phyloP scores from a whole-genome alignment of 345 rosid species.

The Rhodomyrtus tomentosa region DNA sequence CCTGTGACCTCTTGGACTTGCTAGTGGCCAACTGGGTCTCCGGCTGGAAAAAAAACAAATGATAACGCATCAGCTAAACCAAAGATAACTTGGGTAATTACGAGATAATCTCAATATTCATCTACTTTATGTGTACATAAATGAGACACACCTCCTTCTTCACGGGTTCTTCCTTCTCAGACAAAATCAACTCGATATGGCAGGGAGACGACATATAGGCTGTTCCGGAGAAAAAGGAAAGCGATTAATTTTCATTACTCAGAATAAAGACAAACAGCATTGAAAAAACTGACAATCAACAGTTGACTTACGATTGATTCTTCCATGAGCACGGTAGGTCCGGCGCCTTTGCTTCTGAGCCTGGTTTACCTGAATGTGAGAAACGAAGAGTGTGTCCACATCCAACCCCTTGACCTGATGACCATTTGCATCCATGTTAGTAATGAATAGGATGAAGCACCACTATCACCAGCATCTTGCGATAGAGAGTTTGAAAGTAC shows the following conservation, averaged over 20 bases:
- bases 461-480: background rate
- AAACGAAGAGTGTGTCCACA: constrained; percentile 66
- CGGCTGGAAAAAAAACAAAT: constrained; percentile 42
- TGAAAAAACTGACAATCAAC: background rate
- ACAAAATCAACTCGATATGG: constrained; percentile 80
- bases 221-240: constrained; percentile 3
- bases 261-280: background rate
- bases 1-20: constrained; percentile 57
- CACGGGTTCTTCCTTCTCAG: constrained; percentile 93
- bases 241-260: background rate
- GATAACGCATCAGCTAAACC: background rate
- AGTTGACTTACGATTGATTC: constrained; percentile 71
- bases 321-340: constrained; percentile 97
- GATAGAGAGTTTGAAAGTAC: constrained; percentile 9
- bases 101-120: background rate
- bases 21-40: constrained; percentile 75
- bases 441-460: background rate
- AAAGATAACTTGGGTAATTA: background rate
- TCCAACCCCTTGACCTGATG: constrained; percentile 93
- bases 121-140: background rate
- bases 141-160: constrained; percentile 66
- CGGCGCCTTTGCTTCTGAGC: constrained; percentile 94
- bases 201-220: constrained; percentile 99
- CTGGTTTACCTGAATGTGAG: constrained; percentile 95
- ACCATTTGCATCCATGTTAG: background rate